A percentile compares a stretch with the other conserved stretches of the same genome.
phyloP scores from a whole-genome alignment of 495 filamentous ascomycete species.

The Penicillium daleae region DNA sequence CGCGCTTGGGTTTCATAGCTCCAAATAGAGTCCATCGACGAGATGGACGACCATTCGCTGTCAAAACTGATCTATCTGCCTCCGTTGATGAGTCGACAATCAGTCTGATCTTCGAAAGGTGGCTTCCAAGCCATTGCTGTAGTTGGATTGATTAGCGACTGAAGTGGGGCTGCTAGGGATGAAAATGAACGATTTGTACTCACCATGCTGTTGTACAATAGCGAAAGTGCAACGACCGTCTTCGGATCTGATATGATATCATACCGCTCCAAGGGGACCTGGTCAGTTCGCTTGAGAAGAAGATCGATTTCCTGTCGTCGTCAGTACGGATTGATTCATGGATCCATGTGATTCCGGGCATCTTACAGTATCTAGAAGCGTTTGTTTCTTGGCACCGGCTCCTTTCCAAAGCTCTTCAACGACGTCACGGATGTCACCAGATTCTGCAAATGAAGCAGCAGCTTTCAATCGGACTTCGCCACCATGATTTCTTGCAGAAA shows the following conservation, averaged over 20 bases:
- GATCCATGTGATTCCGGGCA: neutral
- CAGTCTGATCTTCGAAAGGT: slow-evolving; percentile 73
- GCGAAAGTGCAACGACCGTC: slow-evolving; percentile 77
- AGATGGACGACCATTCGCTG: slow-evolving; percentile 44
- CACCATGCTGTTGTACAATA: slow-evolving; percentile 92
- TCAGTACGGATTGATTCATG: slow-evolving; percentile 6
- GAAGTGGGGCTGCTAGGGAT: neutral
- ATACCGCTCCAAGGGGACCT: slow-evolving; percentile 65
- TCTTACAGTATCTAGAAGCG: slow-evolving; percentile 47
- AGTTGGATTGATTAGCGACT: slow-evolving; percentile 1
- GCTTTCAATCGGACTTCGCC: slow-evolving; percentile 62
- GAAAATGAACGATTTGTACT: slow-evolving; percentile 25
- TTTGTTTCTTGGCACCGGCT: slow-evolving; percentile 34
- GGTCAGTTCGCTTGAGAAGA: slow-evolving; percentile 66
- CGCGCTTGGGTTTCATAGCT: slow-evolving; percentile 58
- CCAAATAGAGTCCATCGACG: slow-evolving; percentile 82
- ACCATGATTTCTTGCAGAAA: slow-evolving; percentile 41
- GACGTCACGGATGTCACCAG: slow-evolving; percentile 67
- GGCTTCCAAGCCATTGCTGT: slow-evolving; percentile 86
- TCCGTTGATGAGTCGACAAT: slow-evolving; percentile 59
- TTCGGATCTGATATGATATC: slow-evolving; percentile 92
- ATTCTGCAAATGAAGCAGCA: slow-evolving; percentile 70
- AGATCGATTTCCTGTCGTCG: slow-evolving; percentile 62
- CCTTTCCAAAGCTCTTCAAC: slow-evolving; percentile 65
- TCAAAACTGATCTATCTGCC: slow-evolving; percentile 38